Percentiles rank a stretch among this genome's conserved stretches.
These are phyloP conservation scores for Aureobasidium musti DNA, from an alignment of 2,329 filamentous ascomycete genomes.

Conservation along the genomic window DNA sequence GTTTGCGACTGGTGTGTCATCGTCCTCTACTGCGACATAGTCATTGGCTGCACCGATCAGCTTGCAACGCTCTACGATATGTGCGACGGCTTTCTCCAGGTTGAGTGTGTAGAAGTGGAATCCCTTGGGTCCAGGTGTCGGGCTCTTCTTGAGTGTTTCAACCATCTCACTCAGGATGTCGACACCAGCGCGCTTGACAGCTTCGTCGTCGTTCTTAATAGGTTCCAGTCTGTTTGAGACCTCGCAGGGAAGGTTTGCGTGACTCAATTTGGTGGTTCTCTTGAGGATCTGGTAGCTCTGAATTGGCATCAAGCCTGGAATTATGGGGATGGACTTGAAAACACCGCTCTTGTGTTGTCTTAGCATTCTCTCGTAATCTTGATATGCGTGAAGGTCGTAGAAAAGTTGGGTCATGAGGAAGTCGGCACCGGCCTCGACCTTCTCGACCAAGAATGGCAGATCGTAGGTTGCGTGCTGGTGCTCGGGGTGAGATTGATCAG, in stretches of 20 bases:
- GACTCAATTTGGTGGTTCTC: slow-evolving; percentile 89
- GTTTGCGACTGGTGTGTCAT: slow-evolving; percentile 36
- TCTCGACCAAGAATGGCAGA: slow-evolving; percentile 84
- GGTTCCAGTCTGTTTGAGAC: slow-evolving; percentile 70
- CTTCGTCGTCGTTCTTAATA: slow-evolving; percentile 77
- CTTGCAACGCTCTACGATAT: slow-evolving; percentile 82
- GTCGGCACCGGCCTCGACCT: slow-evolving; percentile 86
- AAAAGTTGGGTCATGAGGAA: slow-evolving; percentile 99
- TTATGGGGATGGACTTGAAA: slow-evolving; percentile 85
- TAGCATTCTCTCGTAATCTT: slow-evolving; percentile 73
- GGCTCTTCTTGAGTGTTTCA: slow-evolving; percentile 70
- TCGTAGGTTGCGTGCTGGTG: slow-evolving; percentile 67
- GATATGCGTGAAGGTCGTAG: slow-evolving; percentile 84
- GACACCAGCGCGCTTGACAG: slow-evolving; percentile 76
- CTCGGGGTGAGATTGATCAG: slow-evolving; percentile 86
- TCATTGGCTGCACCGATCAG: slow-evolving; percentile 66
- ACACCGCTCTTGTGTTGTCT: slow-evolving; percentile 78
- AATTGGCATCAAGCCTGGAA: slow-evolving; percentile 95
- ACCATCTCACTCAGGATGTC: slow-evolving; percentile 84
- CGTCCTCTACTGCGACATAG: slow-evolving; percentile 47
- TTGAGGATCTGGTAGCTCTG: slow-evolving; percentile 97
- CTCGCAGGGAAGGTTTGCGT: slow-evolving; percentile 73
- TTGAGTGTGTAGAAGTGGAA: slow-evolving; percentile 99
- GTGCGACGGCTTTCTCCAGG: slow-evolving; percentile 91
- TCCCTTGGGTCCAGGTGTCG: slow-evolving; percentile 63